These are phyloP conservation scores for Colletotrichum sp. DNA, from an alignment of 2,329 filamentous ascomycete species.

Conservation along the genomic window DNA sequence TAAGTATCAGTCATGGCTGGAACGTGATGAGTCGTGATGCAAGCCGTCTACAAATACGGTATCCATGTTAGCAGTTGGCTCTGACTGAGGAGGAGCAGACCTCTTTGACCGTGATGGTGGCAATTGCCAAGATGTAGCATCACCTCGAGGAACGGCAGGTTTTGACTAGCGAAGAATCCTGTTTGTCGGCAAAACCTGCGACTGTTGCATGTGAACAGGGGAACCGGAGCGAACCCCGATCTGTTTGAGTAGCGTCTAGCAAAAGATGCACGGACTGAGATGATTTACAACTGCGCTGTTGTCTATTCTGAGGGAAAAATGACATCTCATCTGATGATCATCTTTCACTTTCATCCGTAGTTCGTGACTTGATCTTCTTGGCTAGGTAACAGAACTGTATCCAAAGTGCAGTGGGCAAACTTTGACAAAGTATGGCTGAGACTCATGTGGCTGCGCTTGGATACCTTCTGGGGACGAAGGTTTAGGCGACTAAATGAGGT, in stretches of 20 bases:
- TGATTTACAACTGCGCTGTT: neutral
- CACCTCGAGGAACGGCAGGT: neutral
- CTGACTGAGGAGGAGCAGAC: neutral
- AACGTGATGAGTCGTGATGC: neutral
- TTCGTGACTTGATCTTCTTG: neutral
- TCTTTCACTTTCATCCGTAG: neutral
- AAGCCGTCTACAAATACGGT: neutral
- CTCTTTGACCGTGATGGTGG: neutral
- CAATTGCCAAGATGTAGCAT: conserved; percentile 5
- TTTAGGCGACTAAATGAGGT: neutral
- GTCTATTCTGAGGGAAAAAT: neutral
- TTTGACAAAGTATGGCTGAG: neutral
- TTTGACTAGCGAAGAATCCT: neutral
- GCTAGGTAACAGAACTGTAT: neutral
- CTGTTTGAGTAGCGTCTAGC: neutral
- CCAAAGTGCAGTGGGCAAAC: neutral
- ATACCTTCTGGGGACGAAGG: neutral
- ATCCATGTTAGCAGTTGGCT: neutral
- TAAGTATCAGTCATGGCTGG: neutral
- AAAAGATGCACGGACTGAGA: neutral
- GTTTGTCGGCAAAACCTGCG: neutral
- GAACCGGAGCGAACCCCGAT: neutral
- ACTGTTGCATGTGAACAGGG: neutral
- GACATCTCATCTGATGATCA: neutral
- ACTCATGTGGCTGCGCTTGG: neutral